These are phyloP conservation scores for Rhodotorula babjevae DNA, from an alignment of 768 basidiomycete species.

Conservation along the genomic window DNA sequence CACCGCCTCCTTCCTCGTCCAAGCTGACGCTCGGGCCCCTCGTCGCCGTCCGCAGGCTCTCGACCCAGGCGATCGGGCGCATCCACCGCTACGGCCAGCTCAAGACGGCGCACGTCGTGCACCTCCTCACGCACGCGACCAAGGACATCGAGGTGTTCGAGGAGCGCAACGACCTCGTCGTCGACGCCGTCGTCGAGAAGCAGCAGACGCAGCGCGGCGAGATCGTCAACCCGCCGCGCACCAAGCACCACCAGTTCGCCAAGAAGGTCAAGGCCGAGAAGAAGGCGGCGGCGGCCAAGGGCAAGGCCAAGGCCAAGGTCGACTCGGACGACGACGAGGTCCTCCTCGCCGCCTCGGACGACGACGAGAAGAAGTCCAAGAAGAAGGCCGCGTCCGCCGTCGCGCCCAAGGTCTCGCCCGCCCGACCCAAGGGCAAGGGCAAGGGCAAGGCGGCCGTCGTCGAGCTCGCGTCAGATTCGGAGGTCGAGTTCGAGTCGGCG, in stretches of 20 bases:
- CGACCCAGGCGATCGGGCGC: slow-evolving; percentile 48
- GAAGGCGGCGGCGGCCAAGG: background rate
- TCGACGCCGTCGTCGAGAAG: background rate
- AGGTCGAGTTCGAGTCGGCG: background rate
- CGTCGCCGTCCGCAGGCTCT: background rate
- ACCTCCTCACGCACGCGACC: slow-evolving; percentile 77
- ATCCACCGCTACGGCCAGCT: slow-evolving; percentile 73
- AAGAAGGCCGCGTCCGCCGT: background rate
- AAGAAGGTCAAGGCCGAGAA: slow-evolving; percentile 4
- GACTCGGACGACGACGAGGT: background rate
- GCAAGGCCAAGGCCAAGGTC: background rate
- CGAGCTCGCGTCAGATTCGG: background rate
- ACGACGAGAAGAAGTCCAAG: background rate
- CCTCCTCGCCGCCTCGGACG: background rate
- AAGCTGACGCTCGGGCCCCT: slow-evolving; percentile 46
- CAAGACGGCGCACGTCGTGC: slow-evolving; percentile 73
- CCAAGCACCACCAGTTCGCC: background rate
- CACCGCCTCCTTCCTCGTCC: background rate
- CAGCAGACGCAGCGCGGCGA: background rate
- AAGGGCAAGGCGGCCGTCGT: background rate
- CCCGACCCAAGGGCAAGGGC: background rate
- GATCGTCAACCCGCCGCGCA: background rate
- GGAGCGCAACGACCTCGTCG: slow-evolving; percentile 21
- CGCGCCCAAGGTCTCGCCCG: background rate
- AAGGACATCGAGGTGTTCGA: slow-evolving; percentile 78